Evolutionary conservation across 2,329 filamentous ascomycete genomes (phyloP).

Genomic region (Alternaria burnsii): DNA sequence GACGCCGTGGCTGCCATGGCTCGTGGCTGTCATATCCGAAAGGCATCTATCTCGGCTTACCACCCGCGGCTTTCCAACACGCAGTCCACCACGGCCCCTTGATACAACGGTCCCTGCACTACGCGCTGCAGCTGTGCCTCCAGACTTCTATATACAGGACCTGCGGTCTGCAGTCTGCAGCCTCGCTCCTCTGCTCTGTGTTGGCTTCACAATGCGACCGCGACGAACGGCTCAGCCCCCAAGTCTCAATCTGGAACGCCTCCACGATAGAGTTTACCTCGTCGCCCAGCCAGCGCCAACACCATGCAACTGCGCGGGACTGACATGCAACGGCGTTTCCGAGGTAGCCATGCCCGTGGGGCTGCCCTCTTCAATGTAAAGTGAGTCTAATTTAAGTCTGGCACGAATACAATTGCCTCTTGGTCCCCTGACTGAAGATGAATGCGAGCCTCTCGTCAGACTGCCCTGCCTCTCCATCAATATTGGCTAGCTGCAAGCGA

Average conservation of each 20-base stretch:
- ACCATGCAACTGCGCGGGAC: neutral
- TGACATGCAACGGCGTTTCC: neutral
- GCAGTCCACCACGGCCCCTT: neutral
- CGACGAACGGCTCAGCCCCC: neutral
- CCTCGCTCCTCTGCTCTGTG: neutral
- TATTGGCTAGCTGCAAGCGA: neutral
- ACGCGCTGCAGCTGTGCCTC: slow-evolving; percentile 9
- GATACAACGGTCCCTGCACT: slow-evolving; percentile 13
- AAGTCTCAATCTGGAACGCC: slow-evolving; percentile 3
- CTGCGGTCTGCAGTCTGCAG: neutral
- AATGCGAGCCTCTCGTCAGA: neutral
- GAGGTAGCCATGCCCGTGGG: neutral
- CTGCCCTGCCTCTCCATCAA: neutral
- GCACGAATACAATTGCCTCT: neutral
- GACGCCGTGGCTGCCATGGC: neutral
- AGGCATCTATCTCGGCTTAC: slow-evolving; percentile 4
- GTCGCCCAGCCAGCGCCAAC: slow-evolving; percentile 8
- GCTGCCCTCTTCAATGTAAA: slow-evolving; percentile 1
- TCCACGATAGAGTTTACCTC: slow-evolving; percentile 5
- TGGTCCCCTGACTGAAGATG: slow-evolving; percentile 1
- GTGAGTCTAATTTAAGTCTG: slow-evolving; percentile 14
- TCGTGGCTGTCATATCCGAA: slow-evolving; percentile 9
- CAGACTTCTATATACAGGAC: slow-evolving; percentile 7
- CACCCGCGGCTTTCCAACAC: slow-evolving; percentile 1
- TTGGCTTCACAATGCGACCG: neutral